Evolutionary conservation across 164 flowering plant genomes (phyloP).

Genomic region (Annona squamosa): DNA sequence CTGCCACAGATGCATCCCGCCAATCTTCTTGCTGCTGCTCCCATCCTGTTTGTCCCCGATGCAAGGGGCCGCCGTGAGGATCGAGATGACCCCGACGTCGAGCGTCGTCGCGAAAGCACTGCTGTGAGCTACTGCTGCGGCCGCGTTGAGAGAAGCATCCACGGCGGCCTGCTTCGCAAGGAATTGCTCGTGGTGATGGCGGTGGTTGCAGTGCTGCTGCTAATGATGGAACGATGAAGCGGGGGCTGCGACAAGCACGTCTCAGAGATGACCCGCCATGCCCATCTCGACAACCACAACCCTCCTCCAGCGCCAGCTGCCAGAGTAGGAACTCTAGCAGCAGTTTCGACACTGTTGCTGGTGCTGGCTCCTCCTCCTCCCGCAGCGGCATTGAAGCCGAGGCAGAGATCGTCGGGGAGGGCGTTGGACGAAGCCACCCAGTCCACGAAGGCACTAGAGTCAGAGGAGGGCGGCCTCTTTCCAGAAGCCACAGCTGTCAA

Average conservation of each 20-base stretch:
- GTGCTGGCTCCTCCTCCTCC: neutral
- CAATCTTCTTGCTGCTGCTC: no score
- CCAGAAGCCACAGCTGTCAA: conserved; percentile 1
- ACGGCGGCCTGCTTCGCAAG: no score
- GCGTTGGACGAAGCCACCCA: neutral
- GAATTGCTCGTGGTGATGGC: neutral
- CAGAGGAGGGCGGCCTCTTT: neutral
- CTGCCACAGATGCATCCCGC: conserved; percentile 1
- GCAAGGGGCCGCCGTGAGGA: neutral
- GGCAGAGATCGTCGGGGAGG: neutral
- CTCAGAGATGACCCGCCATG: conserved; percentile 1
- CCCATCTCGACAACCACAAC: conserved; percentile 34
- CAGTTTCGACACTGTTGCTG: neutral
- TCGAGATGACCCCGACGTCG: neutral
- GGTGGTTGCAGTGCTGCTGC: neutral
- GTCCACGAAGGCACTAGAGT: neutral
- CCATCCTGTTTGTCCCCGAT: neutral
- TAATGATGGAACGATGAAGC: neutral
- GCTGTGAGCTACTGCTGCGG: no score
- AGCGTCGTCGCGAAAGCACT: neutral
- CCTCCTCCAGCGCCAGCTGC: no score
- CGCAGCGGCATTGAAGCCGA: neutral
- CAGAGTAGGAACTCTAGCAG: no score
- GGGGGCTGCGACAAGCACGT: neutral
- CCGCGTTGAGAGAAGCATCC: no score